Evolutionary conservation across 1,139 yeast species (phyloP), one percentile per base, ranked within the genome.

Genomic region (Debaryomyces sp.): DNA sequence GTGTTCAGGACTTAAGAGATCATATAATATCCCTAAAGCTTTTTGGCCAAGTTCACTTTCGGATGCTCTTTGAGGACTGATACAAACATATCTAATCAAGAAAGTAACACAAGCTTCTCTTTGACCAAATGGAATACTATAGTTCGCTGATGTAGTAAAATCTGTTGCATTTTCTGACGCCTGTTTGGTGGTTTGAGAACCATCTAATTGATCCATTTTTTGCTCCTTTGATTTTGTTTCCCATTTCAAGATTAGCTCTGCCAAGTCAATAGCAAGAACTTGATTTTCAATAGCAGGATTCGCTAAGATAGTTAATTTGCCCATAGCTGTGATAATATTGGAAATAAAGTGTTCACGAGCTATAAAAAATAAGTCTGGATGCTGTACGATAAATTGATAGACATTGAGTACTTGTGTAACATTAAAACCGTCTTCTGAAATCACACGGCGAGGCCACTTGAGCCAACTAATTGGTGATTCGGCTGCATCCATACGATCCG

Each of bases 81-180:
- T 85, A 66, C 98, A 92, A 34, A 92, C 87, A 58, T 89, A 91
- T 48, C 98, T 76, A 42, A 94, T 88, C 59, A 95, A 75, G 63
- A 89, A 92, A 0, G 96, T 91, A n/a, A 91, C 85, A 63, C 96
- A 90, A 0, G 97, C 90, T 64, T 92, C 98, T 41, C 96, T 77
- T 62, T 89, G 92, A 21, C 87, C 83, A 53, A 87, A 80, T 1
- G 97, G 95, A 45, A 91, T 84, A 2, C 75, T 63, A 56, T 85
- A 87, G 35, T 64, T 67, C 0, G 73, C 66, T 5, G 78, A 68
- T 1, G 81, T 75, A 4, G 73, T 66, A 50, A 76, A 74, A 51
- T 73, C 77, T 37, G 34, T 30, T 3, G 34, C 34, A 26, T 47
- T 47, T 18, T 54, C 62, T 24, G 30, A 33, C 26, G n/a, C 33